Evolutionary conservation across 225 moss, liverwort and hornwort species (phyloP).

Genomic region (Pleurozium schreberi): DNA sequence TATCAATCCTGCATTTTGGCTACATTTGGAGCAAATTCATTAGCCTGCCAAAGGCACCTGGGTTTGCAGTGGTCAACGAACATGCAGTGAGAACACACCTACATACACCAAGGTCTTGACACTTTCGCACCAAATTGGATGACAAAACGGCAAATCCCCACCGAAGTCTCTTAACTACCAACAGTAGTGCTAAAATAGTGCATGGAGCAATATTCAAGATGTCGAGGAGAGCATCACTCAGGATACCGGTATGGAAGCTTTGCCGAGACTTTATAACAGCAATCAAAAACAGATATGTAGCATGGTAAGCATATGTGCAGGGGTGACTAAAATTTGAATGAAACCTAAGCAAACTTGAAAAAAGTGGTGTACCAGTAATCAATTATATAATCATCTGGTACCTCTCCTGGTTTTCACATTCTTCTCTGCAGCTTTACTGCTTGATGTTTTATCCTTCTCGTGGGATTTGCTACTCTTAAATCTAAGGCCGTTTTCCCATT

Average conservation of each 20-base stretch:
- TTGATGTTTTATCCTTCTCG: neutral
- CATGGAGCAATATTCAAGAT: neutral
- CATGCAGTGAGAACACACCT: too few relatives aligned
- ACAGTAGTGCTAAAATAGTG: neutral
- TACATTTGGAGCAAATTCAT: neutral
- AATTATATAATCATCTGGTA: neutral
- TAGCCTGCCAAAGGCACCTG: neutral
- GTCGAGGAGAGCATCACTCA: neutral
- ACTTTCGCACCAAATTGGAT: neutral
- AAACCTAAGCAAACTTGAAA: neutral
- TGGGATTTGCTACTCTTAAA: conserved; percentile 8
- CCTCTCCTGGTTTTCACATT: neutral
- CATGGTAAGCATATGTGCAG: neutral
- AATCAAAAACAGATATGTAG: neutral
- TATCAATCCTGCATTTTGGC: neutral
- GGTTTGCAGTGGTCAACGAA: neutral
- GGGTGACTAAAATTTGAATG: neutral
- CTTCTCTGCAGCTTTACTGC: neutral
- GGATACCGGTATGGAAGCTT: neutral
- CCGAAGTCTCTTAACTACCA: neutral
- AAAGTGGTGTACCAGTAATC: neutral
- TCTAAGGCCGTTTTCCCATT: conserved; percentile 61
- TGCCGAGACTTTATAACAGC: neutral
- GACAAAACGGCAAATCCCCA: neutral
- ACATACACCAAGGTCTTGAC: neutral